Evolutionary conservation across 257 asterid species (phyloP).

Genomic region (Mentha longifolia): DNA sequence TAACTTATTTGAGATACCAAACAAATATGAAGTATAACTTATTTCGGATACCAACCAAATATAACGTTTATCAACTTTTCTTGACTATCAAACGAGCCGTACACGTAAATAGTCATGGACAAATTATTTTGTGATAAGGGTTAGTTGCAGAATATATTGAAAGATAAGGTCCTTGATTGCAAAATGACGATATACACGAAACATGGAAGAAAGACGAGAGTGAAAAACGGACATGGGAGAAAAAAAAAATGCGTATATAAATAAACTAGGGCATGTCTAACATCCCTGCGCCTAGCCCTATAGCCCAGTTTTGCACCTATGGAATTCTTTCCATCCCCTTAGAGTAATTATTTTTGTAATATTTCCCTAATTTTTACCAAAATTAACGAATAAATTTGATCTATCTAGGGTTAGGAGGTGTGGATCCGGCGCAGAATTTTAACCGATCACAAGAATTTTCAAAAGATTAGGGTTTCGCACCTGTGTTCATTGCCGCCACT

Average conservation of each 20-base stretch:
- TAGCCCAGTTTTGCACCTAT: constrained; percentile 50
- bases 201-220: background rate
- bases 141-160: background rate
- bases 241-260: constrained; percentile 14
- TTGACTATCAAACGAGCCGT: too few species aligned
- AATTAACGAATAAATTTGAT: constrained; percentile 42
- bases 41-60: too few species aligned
- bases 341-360: constrained; percentile 27
- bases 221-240: constrained; percentile 10
- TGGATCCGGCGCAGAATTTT: constrained; percentile 50
- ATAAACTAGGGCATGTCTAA: constrained; percentile 29
- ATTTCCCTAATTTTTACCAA: constrained; percentile 14
- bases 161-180: constrained; percentile 24
- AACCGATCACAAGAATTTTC: constrained; percentile 35
- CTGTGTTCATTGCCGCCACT: constrained; percentile 64
- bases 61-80: too few species aligned
- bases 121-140: background rate
- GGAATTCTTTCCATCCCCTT: constrained; percentile 44
- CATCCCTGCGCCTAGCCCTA: constrained; percentile 81
- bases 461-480: constrained; percentile 69
- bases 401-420: constrained; percentile 73
- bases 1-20: too few species aligned
- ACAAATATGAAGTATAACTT: too few species aligned
- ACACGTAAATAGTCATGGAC: too few species aligned
- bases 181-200: background rate